Conservation (phyloP, 768 basidiomycete species). For the Russula sp. region DNA sequence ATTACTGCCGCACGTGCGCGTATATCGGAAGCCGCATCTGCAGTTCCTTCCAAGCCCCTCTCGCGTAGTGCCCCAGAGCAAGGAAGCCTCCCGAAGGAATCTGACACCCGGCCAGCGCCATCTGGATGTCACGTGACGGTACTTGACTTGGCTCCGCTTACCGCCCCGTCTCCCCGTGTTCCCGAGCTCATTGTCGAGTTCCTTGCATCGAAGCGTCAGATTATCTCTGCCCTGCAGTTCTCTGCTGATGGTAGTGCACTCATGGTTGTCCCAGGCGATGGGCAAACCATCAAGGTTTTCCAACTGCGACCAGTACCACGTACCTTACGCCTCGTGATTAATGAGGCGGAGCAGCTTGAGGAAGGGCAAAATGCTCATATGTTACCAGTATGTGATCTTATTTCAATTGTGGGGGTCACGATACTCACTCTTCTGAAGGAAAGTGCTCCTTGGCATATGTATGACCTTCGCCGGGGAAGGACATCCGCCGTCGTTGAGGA, state of each 20-base stretch:
- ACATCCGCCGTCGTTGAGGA: conserved; percentile 58
- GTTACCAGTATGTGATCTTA: not conserved
- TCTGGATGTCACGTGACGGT: conserved; percentile 42
- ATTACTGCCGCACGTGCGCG: conserved; percentile 36
- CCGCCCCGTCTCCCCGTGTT: conserved; percentile 18
- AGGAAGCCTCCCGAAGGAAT: not conserved
- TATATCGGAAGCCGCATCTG: conserved; percentile 6
- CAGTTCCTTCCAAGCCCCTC: conserved; percentile 18
- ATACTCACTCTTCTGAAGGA: not conserved
- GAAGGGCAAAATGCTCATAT: not conserved
- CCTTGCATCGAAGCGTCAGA: conserved; percentile 39
- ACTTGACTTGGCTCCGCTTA: conserved; percentile 43
- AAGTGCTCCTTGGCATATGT: conserved; percentile 45
- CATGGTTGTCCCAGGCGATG: conserved; percentile 45
- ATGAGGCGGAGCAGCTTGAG: not conserved
- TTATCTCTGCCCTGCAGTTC: conserved; percentile 42
- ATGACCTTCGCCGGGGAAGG: conserved; percentile 62
- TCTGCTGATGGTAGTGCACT: conserved; percentile 48
- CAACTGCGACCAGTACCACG: conserved; percentile 30
- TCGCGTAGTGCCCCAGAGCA: conserved; percentile 33
- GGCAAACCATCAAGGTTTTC: conserved; percentile 46
- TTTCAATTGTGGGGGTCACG: not conserved
- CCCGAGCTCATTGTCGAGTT: conserved; percentile 41
- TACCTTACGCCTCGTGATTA: conserved; percentile 15
- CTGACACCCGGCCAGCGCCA: not conserved